A percentile compares a stretch with the other conserved stretches of the same genome.
Conservation (phyloP, 306 rosid species). For the Luffa aegyptiaca region DNA sequence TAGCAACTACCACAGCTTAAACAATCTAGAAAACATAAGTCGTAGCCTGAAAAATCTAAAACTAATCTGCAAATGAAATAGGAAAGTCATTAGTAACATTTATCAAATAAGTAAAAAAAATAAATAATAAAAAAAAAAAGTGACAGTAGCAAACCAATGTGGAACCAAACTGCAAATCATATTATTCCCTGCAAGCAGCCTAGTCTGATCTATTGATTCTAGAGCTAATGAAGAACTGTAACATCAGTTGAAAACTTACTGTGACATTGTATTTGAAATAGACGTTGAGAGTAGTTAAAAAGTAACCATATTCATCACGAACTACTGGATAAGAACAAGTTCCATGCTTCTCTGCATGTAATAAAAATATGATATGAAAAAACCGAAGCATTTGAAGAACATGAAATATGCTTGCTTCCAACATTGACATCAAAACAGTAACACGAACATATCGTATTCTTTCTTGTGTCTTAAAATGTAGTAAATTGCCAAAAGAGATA, state of each 20-base stretch:
- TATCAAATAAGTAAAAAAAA: not conserved
- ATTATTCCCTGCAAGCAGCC: not conserved
- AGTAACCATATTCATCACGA: constrained; percentile 66
- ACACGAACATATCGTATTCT: not conserved
- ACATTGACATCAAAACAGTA: not conserved
- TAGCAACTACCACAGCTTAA: not conserved
- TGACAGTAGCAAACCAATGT: not conserved
- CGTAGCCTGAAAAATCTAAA: not conserved
- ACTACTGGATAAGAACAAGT: constrained; percentile 71
- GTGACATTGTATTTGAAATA: constrained; percentile 87
- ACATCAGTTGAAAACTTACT: constrained; percentile 36
- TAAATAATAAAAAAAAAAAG: not conserved
- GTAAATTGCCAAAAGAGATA: not conserved
- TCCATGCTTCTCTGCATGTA: constrained; percentile 88
- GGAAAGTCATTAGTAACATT: not conserved
- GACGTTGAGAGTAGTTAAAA: constrained; percentile 54
- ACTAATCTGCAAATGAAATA: not conserved
- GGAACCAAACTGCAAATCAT: not conserved
- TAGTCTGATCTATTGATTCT: not conserved
- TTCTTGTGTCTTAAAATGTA: not conserved
- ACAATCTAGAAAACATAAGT: not conserved
- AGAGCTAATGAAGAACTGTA: not conserved
- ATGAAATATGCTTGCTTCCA: not conserved
- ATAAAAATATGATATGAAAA: constrained; percentile 6
- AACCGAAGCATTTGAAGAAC: not conserved